These are phyloP conservation scores for Colletotrichum spinosum DNA, from an alignment of 2,329 filamentous ascomycete species.

Conservation along the genomic window DNA sequence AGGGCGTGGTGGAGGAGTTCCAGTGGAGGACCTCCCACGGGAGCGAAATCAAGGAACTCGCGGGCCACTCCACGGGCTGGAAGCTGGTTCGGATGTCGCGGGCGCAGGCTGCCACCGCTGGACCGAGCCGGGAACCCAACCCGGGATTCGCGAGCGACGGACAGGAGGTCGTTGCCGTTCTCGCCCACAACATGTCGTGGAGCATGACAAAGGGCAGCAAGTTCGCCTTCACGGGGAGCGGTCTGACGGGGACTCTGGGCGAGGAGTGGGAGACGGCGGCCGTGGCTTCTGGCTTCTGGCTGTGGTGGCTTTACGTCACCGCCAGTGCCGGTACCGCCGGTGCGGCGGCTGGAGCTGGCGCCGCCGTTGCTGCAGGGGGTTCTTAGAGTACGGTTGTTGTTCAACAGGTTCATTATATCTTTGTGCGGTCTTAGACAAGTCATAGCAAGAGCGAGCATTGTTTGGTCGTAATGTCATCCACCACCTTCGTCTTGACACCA, in stretches of 20 bases:
- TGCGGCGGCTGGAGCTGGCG: background rate
- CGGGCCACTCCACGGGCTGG: conserved; percentile 31
- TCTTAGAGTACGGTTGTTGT: no score
- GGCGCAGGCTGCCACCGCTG: background rate
- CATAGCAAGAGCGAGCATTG: no score
- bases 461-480: no score
- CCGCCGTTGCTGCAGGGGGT: background rate
- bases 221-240: conserved; percentile 36
- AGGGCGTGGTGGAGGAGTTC: conserved; percentile 20
- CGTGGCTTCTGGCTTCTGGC: conserved; percentile 15
- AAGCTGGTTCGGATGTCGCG: conserved; percentile 35
- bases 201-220: conserved; percentile 30
- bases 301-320: conserved; percentile 20
- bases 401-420: no score
- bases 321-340: background rate
- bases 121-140: background rate
- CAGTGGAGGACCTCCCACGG: conserved; percentile 35
- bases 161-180: conserved; percentile 36
- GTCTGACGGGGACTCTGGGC: conserved; percentile 31
- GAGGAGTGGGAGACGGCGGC: conserved; percentile 33
- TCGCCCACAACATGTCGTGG: conserved; percentile 31
- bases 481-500: no score
- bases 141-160: conserved; percentile 37
- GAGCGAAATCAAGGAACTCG: conserved; percentile 31
- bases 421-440: no score